A percentile compares a stretch with the other conserved stretches of the same genome.
phyloP scores from a whole-genome alignment of 1,139 yeast genomes.

The Debaryomyces nepalensis region DNA sequence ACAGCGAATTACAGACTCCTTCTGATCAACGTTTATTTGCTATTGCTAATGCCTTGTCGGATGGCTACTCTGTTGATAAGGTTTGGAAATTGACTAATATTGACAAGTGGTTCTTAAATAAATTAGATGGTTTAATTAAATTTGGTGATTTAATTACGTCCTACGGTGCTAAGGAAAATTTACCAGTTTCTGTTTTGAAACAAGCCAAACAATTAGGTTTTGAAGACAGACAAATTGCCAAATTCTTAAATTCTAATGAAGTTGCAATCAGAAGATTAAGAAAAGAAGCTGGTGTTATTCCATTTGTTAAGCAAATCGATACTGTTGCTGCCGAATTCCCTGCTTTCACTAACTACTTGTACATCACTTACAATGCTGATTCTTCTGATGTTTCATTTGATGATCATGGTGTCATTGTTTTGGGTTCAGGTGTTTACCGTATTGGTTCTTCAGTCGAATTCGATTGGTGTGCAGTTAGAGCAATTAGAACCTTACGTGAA shows the following conservation, averaged over 20 bases:
- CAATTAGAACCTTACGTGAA: conserved; percentile 92
- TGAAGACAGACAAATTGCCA: conserved; percentile 96
- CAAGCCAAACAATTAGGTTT: conserved; percentile 97
- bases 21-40: conserved; percentile 97
- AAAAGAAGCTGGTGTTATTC: conserved; percentile 84
- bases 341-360: conserved; percentile 91
- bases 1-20: conserved; percentile 89
- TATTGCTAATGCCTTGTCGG: conserved; percentile 86
- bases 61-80: conserved; percentile 89
- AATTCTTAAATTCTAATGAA: conserved; percentile 87
- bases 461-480: conserved; percentile 96
- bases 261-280: conserved; percentile 90
- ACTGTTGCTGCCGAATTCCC: conserved; percentile 99
- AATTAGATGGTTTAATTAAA: conserved; percentile 71
- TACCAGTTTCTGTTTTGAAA: conserved; percentile 65
- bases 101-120: conserved; percentile 96
- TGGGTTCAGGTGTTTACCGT: conserved; percentile 94
- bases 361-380: conserved; percentile 94
- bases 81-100: conserved; percentile 92
- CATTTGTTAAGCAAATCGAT: conserved; percentile 96
- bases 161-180: conserved; percentile 60
- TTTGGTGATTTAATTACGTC: conserved; percentile 68
- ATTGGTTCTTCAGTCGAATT: conserved; percentile 94
- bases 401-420: conserved; percentile 86
- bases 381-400: conserved; percentile 82